Base-by-base conservation (phyloP, 768 basidiomycete genomes). In the Mycena venus region DNA sequence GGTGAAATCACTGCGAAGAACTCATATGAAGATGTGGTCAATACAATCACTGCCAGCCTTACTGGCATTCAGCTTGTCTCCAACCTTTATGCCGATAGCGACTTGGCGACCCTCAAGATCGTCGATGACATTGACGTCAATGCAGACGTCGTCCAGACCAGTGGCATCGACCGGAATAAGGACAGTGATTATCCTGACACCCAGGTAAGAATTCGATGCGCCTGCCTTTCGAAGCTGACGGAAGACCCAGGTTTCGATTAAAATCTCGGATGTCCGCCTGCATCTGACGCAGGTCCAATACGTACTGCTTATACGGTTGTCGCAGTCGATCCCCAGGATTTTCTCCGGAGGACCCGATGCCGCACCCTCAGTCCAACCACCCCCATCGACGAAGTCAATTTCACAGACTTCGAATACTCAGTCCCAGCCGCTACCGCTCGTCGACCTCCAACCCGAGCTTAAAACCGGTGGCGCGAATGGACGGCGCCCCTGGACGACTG, bases 1-100 rank as follows among this genome's bases (percentile, higher is more conserved):
- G 98, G 98, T 49, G 95, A 98, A 84, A 94, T 99, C 56, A 89
- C 87, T 23, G 97, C 97, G 21, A 89, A 86, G 68, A 99, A 99
- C 81, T 84, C 86, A 31, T 95, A 93, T 76, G 88, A 92, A 49
- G 86, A 86, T 27, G 79, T 84, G 58, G 83, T 85, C 44, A 92
- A 90, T 78, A 92, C 87, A 65, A 93, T 92, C 59, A 85, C 86
- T 5, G 97, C 97, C 21, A 92, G 93, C 75, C 88, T 99, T 44
- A 88, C 86, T 47, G 96, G 97, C 19, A 93, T 99, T 36, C 94
- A 95, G 77, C 88, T 99, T 32, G 88, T 93, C 17, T 97, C 97
- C 23, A 90, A 88, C 47, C 84, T 94, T 49, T 84, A 89, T 75
- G 83, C 87, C 47, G 86, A 87, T 17, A 88, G 85, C 53, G 78